Base-by-base conservation (phyloP, 73 alveolate genomes). In the Uronychia binucleata region DNA sequence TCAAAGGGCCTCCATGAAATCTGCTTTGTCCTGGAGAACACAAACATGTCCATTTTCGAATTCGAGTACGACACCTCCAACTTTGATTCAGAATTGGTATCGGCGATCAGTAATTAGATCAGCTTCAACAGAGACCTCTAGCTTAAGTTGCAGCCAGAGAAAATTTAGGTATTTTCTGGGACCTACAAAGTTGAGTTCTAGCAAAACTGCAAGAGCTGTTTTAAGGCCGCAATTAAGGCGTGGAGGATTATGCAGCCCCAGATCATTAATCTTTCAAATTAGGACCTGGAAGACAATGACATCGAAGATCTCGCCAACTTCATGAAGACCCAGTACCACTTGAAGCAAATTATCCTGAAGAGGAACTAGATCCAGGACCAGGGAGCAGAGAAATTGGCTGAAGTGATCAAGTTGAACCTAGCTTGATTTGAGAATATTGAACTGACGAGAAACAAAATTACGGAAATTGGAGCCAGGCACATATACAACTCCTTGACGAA, bases 151-250 rank as follows among this genome's bases (percentile, higher is more conserved):
- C 25, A 28, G 27, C 81, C 81, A 28, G 81, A 75, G 58, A 75
- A 75, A 30, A 25, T 26, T 5, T 35, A 1, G 5, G 46, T 8
- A 19, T 46, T 46, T 19, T 46, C 67, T 28, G 30, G 30, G 8
- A 30, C 28, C 5, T 28, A 30, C 46, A 25, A 75, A 32, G 46
- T 30, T 13, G 28, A 1, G 1, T 26, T 75, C 32, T 26, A 75
- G 29, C n/a, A 26, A 28, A 25, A 30, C 35, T 1, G 25, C 27
- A 75, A 30, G 32, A 25, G 1, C 5, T 75, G 5, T 30, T 75
- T 75, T 30, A 32, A 75, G 30, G 81, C 81, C 5, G 81, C 81
- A 1, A 75, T 75, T 30, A 75, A 75, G 30, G 28, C 57, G 1
- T 75, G 81, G 81, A 75, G 32, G 27, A 75, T 75, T 27, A 8